Percentiles rank a stretch among this genome's conserved stretches.
Evolutionary conservation across 2,329 filamentous ascomycete genomes (phyloP).

Genomic region (Kalaharituber pfeilii): DNA sequence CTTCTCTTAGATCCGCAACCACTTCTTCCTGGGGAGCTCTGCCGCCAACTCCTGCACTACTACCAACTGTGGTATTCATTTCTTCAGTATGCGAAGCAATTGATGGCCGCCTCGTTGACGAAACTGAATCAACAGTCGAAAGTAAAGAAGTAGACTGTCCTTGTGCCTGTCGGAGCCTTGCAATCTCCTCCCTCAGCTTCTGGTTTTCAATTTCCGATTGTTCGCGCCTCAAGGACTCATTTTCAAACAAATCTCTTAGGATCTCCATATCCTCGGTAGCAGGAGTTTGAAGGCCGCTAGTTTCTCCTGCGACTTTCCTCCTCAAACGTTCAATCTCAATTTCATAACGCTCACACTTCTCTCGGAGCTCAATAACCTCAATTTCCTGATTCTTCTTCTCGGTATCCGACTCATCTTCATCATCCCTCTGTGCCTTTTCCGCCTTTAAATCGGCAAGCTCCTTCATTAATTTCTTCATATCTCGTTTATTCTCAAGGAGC

Average conservation of each 20-base stretch:
- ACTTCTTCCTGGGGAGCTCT: too few species aligned
- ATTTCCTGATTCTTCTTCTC: constrained; percentile 50
- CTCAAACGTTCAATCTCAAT: constrained; percentile 54
- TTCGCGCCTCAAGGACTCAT: constrained; percentile 75
- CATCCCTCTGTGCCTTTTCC: constrained; percentile 34
- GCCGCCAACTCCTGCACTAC: neutral
- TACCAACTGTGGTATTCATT: neutral
- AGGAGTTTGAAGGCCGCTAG: neutral
- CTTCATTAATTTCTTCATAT: constrained; percentile 67
- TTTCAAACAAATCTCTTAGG: constrained; percentile 86
- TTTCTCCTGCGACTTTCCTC: neutral
- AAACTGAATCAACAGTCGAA: too few species aligned
- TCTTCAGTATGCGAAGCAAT: neutral
- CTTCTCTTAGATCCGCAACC: neutral
- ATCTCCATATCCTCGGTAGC: constrained; percentile 53
- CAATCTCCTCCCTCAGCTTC: constrained; percentile 65
- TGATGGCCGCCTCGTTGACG: neutral
- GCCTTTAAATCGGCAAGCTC: constrained; percentile 62
- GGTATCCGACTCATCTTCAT: constrained; percentile 41
- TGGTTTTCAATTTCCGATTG: constrained; percentile 81
- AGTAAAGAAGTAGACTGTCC: too few species aligned
- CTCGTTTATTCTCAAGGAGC: constrained; percentile 72
- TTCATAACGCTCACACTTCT: constrained; percentile 69
- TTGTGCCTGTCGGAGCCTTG: too few species aligned
- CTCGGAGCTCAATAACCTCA: constrained; percentile 67